Conservation (phyloP, 2,329 filamentous ascomycete genomes). For the Fusarium temperatum region DNA sequence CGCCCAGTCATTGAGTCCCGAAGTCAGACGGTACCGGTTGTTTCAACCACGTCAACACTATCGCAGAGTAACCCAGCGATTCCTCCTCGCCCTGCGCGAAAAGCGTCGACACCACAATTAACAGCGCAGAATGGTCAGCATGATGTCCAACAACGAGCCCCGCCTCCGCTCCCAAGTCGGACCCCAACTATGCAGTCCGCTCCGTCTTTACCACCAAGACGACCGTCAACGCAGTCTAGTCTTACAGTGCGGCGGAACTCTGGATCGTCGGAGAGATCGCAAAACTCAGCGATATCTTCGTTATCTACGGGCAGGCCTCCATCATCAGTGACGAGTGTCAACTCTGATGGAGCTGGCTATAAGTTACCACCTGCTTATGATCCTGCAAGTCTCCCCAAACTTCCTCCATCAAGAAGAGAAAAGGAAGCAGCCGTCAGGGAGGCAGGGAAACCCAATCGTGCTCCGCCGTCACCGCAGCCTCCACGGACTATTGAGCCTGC, state of each 20-base stretch:
- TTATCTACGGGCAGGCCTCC: conserved; percentile 57
- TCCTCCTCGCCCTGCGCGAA: conserved; percentile 35
- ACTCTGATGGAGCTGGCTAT: conserved; percentile 53
- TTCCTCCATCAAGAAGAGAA: conserved; percentile 66
- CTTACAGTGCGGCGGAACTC: conserved; percentile 61
- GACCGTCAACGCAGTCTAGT: conserved; percentile 54
- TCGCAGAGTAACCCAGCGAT: conserved; percentile 26
- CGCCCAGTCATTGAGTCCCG: conserved; percentile 51
- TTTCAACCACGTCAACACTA: conserved; percentile 43
- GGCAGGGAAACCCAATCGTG: conserved; percentile 29
- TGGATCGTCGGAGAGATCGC: conserved; percentile 65
- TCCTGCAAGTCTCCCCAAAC: conserved; percentile 63
- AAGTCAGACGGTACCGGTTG: conserved; percentile 49
- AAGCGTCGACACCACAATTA: conserved; percentile 11
- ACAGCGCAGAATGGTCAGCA: conserved; percentile 14
- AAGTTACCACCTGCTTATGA: conserved; percentile 67
- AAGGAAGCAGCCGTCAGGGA: conserved; percentile 52
- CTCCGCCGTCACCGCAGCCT: conserved; percentile 27
- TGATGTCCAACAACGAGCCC: conserved; percentile 33
- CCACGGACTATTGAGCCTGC: conserved; percentile 42
- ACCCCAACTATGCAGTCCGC: conserved; percentile 46
- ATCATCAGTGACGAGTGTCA: conserved; percentile 59
- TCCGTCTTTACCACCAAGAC: conserved; percentile 62
- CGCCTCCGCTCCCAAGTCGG: conserved; percentile 50
- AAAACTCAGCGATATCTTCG: conserved; percentile 62